These are phyloP conservation scores for Lactifluus subvellereus DNA, from an alignment of 768 basidiomycete genomes.

Conservation along the genomic window DNA sequence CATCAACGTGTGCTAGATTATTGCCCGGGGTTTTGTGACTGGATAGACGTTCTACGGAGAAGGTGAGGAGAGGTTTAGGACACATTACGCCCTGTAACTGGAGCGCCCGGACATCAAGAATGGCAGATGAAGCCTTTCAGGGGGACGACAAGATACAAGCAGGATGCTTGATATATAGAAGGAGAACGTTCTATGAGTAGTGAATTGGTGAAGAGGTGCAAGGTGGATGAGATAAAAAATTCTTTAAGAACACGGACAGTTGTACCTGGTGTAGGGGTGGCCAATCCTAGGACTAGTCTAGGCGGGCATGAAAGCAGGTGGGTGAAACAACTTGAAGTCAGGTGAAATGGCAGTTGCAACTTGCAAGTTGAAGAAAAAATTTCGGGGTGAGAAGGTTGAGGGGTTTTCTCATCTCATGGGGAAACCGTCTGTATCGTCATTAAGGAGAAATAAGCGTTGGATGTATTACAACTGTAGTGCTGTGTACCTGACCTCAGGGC, in stretches of 20 bases:
- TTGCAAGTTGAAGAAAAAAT: not conserved
- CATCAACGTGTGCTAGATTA: conserved; percentile 18
- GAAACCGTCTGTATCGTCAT: not conserved
- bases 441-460: not conserved
- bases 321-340: too few species aligned
- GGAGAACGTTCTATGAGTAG: conserved; percentile 15
- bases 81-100: conserved; percentile 11
- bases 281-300: conserved; percentile 1
- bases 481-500: not conserved
- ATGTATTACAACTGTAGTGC: not conserved
- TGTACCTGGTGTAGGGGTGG: conserved; percentile 2
- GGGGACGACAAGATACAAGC: conserved; percentile 3
- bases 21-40: conserved; percentile 1
- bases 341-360: too few species aligned
- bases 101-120: conserved; percentile 18
- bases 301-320: too few species aligned
- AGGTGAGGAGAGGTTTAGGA: not conserved
- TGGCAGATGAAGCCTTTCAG: conserved; percentile 7
- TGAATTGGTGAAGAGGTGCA: conserved; percentile 19
- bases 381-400: not conserved
- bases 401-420: not conserved
- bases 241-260: conserved; percentile 1
- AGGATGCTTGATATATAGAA: not conserved
- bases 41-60: conserved; percentile 20
- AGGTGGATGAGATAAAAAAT: not conserved